These are phyloP conservation scores for Panaeolus papilionaceus DNA, from an alignment of 768 basidiomycete species.

Conservation along the genomic window DNA sequence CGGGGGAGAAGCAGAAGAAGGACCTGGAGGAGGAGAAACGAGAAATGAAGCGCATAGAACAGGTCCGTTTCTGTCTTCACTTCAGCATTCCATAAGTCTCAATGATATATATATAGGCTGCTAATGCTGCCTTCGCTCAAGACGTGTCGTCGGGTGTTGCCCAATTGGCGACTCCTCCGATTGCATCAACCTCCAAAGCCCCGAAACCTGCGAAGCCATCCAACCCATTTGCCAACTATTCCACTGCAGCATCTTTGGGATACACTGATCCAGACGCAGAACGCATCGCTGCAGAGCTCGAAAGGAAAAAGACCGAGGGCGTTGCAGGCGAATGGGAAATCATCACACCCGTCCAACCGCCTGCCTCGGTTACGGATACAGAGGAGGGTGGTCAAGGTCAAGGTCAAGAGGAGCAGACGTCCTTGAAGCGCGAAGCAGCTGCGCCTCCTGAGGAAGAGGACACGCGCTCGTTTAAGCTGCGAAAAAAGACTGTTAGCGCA, in stretches of 20 bases:
- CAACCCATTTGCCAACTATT: constrained; percentile 83
- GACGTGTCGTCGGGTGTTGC: constrained; percentile 77
- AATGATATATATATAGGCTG: constrained; percentile 55
- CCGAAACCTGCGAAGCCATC: constrained; percentile 58
- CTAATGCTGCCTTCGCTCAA: constrained; percentile 78
- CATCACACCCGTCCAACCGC: constrained; percentile 43
- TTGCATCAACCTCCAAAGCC: constrained; percentile 39
- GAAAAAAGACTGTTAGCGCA: constrained; percentile 61
- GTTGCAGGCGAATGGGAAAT: constrained; percentile 81
- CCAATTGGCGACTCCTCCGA: constrained; percentile 40
- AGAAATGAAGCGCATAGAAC: constrained; percentile 88
- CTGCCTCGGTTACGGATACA: constrained; percentile 17
- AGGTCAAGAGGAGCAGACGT: constrained; percentile 25
- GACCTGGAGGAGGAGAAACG: constrained; percentile 85
- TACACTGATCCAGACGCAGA: constrained; percentile 80
- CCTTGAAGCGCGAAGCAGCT: constrained; percentile 46
- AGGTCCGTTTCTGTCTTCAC: constrained; percentile 48
- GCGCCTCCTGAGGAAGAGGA: constrained; percentile 55
- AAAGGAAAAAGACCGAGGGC: constrained; percentile 67
- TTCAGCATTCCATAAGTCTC: neutral
- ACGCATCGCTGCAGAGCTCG: constrained; percentile 61
- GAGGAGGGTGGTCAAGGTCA: constrained; percentile 17
- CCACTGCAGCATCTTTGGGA: constrained; percentile 86
- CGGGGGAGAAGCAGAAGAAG: constrained; percentile 86
- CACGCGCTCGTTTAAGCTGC: constrained; percentile 67